phyloP scores from a whole-genome alignment of 1,284 basidiomycete species.

The Amylostereum chailletii region DNA sequence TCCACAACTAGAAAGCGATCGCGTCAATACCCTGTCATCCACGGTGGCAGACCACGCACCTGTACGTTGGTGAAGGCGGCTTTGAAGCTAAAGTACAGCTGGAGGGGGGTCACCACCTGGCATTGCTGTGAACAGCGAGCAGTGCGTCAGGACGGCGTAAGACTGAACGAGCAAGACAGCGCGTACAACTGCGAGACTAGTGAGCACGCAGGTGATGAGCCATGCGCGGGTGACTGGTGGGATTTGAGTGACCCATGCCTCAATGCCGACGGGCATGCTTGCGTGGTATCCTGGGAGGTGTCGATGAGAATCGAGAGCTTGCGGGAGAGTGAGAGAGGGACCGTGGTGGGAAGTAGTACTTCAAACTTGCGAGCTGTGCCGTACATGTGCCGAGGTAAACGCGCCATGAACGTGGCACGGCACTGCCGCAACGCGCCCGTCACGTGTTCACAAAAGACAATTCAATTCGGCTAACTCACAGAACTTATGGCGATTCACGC shows the following conservation, averaged over 20 bases:
- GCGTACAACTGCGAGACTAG: slow-evolving; percentile 79
- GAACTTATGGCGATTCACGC: too few species aligned
- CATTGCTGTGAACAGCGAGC: slow-evolving; percentile 60
- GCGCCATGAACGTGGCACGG: too few species aligned
- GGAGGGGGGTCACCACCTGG: slow-evolving; percentile 80
- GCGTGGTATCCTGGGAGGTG: slow-evolving; percentile 21
- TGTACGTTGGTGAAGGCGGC: slow-evolving; percentile 76
- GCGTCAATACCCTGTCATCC: neutral
- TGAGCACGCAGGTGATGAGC: slow-evolving; percentile 69
- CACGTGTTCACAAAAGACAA: too few species aligned
- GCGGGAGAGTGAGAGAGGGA: too few species aligned
- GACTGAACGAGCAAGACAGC: slow-evolving; percentile 1
- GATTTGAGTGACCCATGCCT: slow-evolving; percentile 81
- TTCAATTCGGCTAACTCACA: too few species aligned
- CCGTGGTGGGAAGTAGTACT: too few species aligned
- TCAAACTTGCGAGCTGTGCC: too few species aligned
- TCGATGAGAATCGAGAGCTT: neutral
- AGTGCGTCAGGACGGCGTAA: neutral
- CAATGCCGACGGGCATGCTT: slow-evolving; percentile 69
- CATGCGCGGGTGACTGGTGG: slow-evolving; percentile 84
- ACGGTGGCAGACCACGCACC: slow-evolving; percentile 30
- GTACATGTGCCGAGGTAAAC: too few species aligned
- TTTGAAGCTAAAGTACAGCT: slow-evolving; percentile 88
- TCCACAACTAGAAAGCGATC: slow-evolving; percentile 62
- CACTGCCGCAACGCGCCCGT: too few species aligned